These are phyloP conservation scores for Clavispora fructus DNA, from an alignment of 805 yeast species.

Conservation along the genomic window DNA sequence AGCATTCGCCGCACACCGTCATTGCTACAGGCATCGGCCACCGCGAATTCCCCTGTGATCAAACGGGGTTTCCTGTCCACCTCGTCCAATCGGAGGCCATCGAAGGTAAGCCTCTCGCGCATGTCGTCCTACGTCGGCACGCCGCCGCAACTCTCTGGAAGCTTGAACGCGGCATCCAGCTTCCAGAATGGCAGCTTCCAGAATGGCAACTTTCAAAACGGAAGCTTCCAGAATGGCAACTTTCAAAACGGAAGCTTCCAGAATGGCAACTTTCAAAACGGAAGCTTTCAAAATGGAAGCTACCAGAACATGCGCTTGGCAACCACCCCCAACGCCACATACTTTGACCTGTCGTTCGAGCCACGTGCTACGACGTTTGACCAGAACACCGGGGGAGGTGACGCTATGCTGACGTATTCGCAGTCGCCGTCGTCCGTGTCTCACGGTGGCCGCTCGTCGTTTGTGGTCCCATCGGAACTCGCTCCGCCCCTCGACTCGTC, in stretches of 20 bases:
- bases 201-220: not conserved
- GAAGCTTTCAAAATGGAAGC: slow-evolving; percentile 14
- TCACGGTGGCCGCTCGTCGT: slow-evolving; percentile 2
- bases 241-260: not conserved
- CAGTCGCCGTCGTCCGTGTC: not conserved
- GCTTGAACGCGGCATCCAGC: slow-evolving; percentile 16
- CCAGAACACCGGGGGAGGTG: not conserved
- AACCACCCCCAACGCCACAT: not conserved
- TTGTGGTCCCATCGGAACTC: slow-evolving; percentile 9
- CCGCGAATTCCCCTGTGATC: slow-evolving; percentile 3
- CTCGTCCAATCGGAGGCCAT: slow-evolving; percentile 14
- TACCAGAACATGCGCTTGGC: slow-evolving; percentile 1
- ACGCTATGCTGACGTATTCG: not conserved
- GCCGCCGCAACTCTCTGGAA: not conserved
- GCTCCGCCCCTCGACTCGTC: not conserved
- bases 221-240: not conserved
- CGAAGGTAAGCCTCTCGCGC: slow-evolving; percentile 11
- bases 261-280: slow-evolving; percentile 3
- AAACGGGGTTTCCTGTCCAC: slow-evolving; percentile 16
- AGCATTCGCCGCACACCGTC: slow-evolving; percentile 13
- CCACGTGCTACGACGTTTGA: not conserved
- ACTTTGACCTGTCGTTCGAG: not conserved
- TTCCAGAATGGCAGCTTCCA: not conserved
- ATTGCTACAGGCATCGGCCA: slow-evolving; percentile 10
- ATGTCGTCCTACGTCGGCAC: slow-evolving; percentile 2